Conservation (phyloP, 2,329 filamentous ascomycete species). For the Cylindrodendrum hubeiense region DNA sequence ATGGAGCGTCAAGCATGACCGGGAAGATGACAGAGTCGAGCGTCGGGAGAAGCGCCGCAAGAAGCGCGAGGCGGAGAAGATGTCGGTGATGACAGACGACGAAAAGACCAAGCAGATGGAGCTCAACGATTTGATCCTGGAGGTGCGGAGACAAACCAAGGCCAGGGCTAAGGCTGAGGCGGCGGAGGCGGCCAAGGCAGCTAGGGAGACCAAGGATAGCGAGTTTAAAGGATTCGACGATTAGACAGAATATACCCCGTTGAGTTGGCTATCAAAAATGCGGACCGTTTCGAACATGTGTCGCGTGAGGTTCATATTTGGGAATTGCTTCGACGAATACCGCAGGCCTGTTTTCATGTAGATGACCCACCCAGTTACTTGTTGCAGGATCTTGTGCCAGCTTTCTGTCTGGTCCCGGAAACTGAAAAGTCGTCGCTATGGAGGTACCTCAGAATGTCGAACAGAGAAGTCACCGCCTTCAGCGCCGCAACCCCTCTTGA, state of each 20-base stretch:
- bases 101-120: slow-evolving; percentile 74
- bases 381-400: background rate
- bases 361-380: background rate
- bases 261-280: slow-evolving; percentile 10
- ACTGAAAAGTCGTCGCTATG: background rate
- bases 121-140: slow-evolving; percentile 72
- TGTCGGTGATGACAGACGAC: slow-evolving; percentile 76
- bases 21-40: slow-evolving; percentile 71
- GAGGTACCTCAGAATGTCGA: background rate
- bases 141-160: slow-evolving; percentile 71
- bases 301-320: background rate
- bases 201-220: slow-evolving; percentile 56
- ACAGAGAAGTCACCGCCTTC: background rate
- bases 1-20: slow-evolving; percentile 79
- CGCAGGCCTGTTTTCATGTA: background rate
- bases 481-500: background rate
- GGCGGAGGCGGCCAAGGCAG: slow-evolving; percentile 39
- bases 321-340: too few species aligned
- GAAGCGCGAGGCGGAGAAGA: slow-evolving; percentile 72
- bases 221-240: slow-evolving; percentile 73
- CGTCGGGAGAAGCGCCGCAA: slow-evolving; percentile 74
- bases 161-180: slow-evolving; percentile 51
- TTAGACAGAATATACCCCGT: slow-evolving; percentile 49
- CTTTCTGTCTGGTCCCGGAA: background rate
- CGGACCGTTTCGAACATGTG: background rate